Percentiles rank a stretch among this genome's conserved stretches.
These are phyloP conservation scores for Rhodofomes roseus DNA, from an alignment of 1,284 basidiomycete genomes.

Conservation along the genomic window DNA sequence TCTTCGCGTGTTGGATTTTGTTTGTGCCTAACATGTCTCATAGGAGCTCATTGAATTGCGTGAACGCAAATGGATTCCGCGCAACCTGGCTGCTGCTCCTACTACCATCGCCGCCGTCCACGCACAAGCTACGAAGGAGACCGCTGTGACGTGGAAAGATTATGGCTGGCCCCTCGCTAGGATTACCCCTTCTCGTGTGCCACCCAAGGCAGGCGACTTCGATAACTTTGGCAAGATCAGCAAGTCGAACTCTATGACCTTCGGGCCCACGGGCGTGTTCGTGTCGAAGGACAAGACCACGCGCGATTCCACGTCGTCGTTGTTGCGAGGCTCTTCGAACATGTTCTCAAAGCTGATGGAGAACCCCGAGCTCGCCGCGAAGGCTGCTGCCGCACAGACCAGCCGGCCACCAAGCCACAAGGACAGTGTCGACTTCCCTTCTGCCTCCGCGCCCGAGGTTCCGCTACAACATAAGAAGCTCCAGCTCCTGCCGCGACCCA, in stretches of 20 bases:
- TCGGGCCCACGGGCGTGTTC: constrained; percentile 79
- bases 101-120: constrained; percentile 89
- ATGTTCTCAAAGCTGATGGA: constrained; percentile 67
- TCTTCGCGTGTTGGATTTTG: neutral
- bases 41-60: constrained; percentile 79
- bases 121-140: constrained; percentile 51
- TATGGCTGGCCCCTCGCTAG: constrained; percentile 67
- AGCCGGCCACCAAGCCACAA: constrained; percentile 48
- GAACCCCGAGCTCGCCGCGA: constrained; percentile 47
- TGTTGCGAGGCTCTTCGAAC: constrained; percentile 3
- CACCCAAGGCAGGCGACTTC: constrained; percentile 81
- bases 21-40: neutral
- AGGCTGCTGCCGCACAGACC: constrained; percentile 37
- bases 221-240: constrained; percentile 84
- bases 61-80: constrained; percentile 74
- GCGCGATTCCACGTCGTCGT: constrained; percentile 54
- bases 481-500: constrained; percentile 59
- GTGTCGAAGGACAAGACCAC: constrained; percentile 44
- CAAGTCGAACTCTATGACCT: constrained; percentile 58
- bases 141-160: constrained; percentile 63
- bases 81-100: constrained; percentile 76
- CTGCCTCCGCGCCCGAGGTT: constrained; percentile 31
- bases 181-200: constrained; percentile 47
- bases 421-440: constrained; percentile 43
- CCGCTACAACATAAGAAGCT: constrained; percentile 70